Evolutionary conservation across 176 grass and related monocot species (phyloP), one percentile per base, ranked within the genome.

Genomic region (Eleusine indica): DNA sequence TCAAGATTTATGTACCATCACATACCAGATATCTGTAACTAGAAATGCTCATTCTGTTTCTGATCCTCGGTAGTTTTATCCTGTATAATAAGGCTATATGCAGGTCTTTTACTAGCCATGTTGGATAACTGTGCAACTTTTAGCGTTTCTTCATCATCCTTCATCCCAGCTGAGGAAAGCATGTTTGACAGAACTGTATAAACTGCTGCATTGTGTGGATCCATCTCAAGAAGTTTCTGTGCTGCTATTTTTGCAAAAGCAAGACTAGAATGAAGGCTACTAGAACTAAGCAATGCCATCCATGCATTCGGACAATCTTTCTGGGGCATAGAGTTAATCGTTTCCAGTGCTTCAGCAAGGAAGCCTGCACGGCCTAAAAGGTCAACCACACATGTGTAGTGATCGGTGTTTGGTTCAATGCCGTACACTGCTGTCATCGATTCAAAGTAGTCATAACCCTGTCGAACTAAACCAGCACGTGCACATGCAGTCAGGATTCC

Each of bases 351-450:
- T 80, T 94, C 89, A 18, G 38, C 52, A 43, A 91, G 85, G 61
- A 91, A 66, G 42, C 92, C 89, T 19, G 87, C 87, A 77, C 89
- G 89, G 2, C 92, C 92, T 71, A 94, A 88, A 53, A 94, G 89
- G 85, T 94, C 85, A 83, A 94, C 82, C 74, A 87, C 86, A 57
- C 92, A 90, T 57, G 92, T 91, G 68, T 88, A 94, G 76, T 94
- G 92, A 22, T 91, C 82, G 22, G 35, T 82, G 47, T 81, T 75
- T 77, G 92, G 89, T 80, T 91, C 66, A 41, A 94, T 37, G 4
- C 74, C 82, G 73, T 90, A 81, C 75, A 52, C 70, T 70, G 89
- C 29, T 70, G 65, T 76, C 92, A 91, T 94, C 48, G 70, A 85
- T 54, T 88, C 62, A 51, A 94, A 91, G 85, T 87, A 85, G 22